Evolutionary conservation across 2,329 filamentous ascomycete genomes (phyloP), one percentile per base, ranked within the genome.

Genomic region (Alternaria brassicicola): DNA sequence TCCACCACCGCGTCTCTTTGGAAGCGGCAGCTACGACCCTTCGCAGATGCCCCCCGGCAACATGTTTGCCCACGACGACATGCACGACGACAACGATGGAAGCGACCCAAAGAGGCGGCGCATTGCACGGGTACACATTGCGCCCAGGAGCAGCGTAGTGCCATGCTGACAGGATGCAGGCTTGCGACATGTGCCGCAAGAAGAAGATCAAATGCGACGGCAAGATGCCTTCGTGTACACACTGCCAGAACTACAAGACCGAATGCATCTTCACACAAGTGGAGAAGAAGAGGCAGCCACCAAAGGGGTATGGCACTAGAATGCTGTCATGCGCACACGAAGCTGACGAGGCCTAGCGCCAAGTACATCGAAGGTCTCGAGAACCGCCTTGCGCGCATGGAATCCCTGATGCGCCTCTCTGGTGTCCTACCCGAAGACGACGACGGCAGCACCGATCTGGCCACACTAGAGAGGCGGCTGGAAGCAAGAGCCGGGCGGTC

Each of bases 301-400:
- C 94, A 1, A 99, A 98, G 83, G 94, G 95, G 93, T 96, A 58
- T 17, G 43, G 43, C 45, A 21, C 35, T 3, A 12, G 8, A 4
- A 13, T 3, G 17, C 17, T 31, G 23, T n/a, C 45, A 35, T 31
- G 48, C 9, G 23, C 33, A 30, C 35, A 21, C 3, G 35, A 31
- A 23, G 43, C 64, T 61, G 35, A 65, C 56, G 21, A 23, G 17
- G 31, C 25, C 10, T 47, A 96, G 92, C 58, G 95, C 95, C 53
- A 98, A 98, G 79, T 99, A 99, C 76, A 97, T 98, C 68, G 94
- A 98, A 78, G 93, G 93, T 12, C 84, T 99, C 46, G 94, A 99
- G 80, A 98, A 98, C 75, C 88, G 95, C 17, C 82, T 98, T 31
- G 91, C 89, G n/a, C 89, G 95, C 65, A 97, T 99, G 93, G 94